Base-by-base conservation (phyloP, 164 flowering plant genomes). In the Aristolochia fimbriata region DNA sequence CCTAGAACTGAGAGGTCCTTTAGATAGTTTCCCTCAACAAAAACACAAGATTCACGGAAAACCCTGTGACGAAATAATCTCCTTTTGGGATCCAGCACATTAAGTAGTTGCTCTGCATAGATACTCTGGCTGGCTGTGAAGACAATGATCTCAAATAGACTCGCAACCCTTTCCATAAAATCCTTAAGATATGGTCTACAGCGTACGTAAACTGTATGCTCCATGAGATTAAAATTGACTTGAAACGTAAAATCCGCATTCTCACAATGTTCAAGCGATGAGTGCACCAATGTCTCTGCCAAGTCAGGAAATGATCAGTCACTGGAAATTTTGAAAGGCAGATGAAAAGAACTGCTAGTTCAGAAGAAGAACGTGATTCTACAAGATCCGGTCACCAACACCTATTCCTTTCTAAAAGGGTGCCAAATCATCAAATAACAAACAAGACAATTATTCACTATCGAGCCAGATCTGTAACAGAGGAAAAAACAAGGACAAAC, bases 121-220 rank as follows among this genome's bases (percentile, higher is more conserved):
- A 94, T 88, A 68, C 99, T 88, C 77, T 91, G 96, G 70, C 99
- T 94, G 47, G 99, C 97, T 17, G 99, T 94, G 70, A 94, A 94
- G 61, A 94, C 80, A 45, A 88, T 88, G 19, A 94, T 85, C 73
- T 94, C 97, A 73, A 91, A 94, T 30, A 83, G 80, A 65, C 81
- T 56, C 17, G 96, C 78, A 55, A 86, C 85, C 73, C 83, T 82
- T 61, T 88, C 96, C 90, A 91, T 66, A 63, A 94, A 91, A 52
- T 78, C 88, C 62, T 62, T 79, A 45, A 91, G 94, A 67, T 91
- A 65, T 63, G 99, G 99, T 58, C 99, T 91, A 60, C 96, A 86
- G 46, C 87, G 76, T 20, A 94, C 97, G 74, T 87, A 91, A 4
- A 94, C 86, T 4, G 80, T 84, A 61, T 85, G 92, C 66, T 94